Evolutionary conservation across 768 basidiomycete species (phyloP).

Genomic region (Panaeolus cyanescens): DNA sequence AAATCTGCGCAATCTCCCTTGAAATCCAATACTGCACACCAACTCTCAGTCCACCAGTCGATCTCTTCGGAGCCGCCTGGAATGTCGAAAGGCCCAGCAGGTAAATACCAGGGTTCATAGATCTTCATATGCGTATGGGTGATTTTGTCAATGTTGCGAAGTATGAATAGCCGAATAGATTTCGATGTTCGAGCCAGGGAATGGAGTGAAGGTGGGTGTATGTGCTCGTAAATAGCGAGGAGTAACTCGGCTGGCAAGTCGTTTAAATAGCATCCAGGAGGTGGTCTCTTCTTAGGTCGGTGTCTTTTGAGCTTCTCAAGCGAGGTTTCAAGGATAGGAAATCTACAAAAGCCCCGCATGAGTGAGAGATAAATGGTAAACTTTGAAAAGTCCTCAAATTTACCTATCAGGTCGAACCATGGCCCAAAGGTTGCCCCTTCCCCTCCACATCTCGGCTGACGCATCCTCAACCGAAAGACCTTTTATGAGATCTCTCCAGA

Average conservation of each 20-base stretch:
- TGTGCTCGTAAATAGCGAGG: not conserved
- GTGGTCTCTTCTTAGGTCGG: not conserved
- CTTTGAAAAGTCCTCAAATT: not conserved
- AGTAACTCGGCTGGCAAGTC: not conserved
- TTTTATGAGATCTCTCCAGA: no score
- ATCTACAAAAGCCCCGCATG: not conserved
- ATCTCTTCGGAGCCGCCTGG: not conserved
- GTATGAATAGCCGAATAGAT: not conserved
- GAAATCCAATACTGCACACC: not conserved
- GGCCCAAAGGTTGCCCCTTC: not conserved
- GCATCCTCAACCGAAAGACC: no score
- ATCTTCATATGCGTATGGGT: not conserved
- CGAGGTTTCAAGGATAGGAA: not conserved
- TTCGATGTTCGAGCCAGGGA: not conserved
- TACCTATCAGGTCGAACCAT: not conserved
- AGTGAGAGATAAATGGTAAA: not conserved
- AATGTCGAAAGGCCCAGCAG: slow-evolving; percentile 6
- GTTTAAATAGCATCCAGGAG: not conserved
- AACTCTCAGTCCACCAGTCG: not conserved
- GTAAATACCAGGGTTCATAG: slow-evolving; percentile 1
- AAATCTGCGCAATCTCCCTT: not conserved
- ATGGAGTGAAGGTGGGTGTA: not conserved
- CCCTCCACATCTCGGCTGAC: no score
- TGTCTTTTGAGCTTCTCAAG: not conserved
- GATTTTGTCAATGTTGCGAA: not conserved